Evolutionary conservation across 2,329 filamentous ascomycete genomes (phyloP), one percentile per base, ranked within the genome.

Genomic region (Lachnellula subtilissima): DNA sequence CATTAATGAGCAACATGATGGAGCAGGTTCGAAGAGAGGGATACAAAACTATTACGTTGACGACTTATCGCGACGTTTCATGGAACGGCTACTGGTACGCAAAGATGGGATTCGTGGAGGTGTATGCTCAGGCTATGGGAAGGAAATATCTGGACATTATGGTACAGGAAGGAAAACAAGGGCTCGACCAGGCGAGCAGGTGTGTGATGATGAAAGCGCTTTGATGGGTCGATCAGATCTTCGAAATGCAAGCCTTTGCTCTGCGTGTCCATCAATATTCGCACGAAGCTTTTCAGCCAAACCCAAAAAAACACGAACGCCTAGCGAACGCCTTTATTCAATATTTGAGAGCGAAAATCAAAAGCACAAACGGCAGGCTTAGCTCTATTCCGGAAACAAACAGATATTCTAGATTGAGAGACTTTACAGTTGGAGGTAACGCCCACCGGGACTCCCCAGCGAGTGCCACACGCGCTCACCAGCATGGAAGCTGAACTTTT

Each of bases 81-180:
- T 69, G 64, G 63, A 67, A 69, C 53, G 64, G 64, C 23, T 67
- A 64, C 45, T 69, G 65, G 65, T 69, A 66, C 57, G 53, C 60
- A 9, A 66, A 49, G 40, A 48, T 67, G 50, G 67, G 67, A 5
- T 69, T 67, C 52, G 23, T 58, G 9, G 64, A 68, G 46, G 58
- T 69, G 4, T 60, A 61, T 45, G 37, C 54, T 5, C 53, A 60
- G 32, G 61, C 64, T 7, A 58, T 66, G 55, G 65, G 64, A 39
- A 57, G 49, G 35, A 55, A 58, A 45, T 66, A 66, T 32, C 48
- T 63, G 48, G 56, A 59, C 9, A 64, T 67, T 17, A 46, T 67
- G 25, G 58, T 63, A 15, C 54, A 60, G 12, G 66, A 69, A 52
- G 64, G 57, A 43, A 49, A 59, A 47, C 59, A 57, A 46, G 67